Evolutionary conservation across 805 yeast species (phyloP).

Genomic region (Sporopachydermia quercuum): DNA sequence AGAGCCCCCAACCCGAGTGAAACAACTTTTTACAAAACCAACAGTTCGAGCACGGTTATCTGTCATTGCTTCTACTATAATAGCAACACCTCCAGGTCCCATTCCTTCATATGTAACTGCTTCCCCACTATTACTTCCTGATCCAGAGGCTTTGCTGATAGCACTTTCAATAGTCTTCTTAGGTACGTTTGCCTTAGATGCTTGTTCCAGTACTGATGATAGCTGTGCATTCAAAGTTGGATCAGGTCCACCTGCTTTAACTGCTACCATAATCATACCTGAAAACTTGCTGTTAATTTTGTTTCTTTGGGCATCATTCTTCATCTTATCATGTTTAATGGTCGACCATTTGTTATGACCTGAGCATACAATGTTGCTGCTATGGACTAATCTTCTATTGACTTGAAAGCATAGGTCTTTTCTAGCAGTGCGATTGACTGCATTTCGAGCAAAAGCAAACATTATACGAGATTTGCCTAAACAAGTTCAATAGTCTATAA

Average conservation of each 20-base stretch:
- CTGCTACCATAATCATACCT: conserved; percentile 59
- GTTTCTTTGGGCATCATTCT: conserved; percentile 71
- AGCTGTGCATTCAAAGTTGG: conserved; percentile 43
- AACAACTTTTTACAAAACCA: conserved; percentile 57
- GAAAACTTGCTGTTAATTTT: conserved; percentile 58
- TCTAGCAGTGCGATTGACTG: no score
- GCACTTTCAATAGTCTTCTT: conserved; percentile 83
- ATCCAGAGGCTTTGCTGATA: conserved; percentile 70
- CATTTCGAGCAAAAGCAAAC: no score
- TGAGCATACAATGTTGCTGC: conserved; percentile 19
- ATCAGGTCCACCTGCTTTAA: conserved; percentile 59
- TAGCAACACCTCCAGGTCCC: conserved; percentile 85
- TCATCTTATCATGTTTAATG: conserved; percentile 87
- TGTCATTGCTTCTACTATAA: conserved; percentile 74
- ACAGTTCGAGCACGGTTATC: conserved; percentile 80
- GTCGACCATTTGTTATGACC: conserved; percentile 97
- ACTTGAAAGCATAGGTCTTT: no score
- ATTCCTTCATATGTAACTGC: conserved; percentile 69
- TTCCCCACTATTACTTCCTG: conserved; percentile 33
- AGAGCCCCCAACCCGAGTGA: conserved; percentile 53
- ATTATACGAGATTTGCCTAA: no score
- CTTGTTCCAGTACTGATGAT: conserved; percentile 62
- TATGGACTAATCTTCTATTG: no score
- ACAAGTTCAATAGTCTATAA: no score
- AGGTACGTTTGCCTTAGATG: conserved; percentile 59